Evolutionary conservation across 768 basidiomycete genomes (phyloP), one percentile per base, ranked within the genome.

Genomic region (Russula earlei): DNA sequence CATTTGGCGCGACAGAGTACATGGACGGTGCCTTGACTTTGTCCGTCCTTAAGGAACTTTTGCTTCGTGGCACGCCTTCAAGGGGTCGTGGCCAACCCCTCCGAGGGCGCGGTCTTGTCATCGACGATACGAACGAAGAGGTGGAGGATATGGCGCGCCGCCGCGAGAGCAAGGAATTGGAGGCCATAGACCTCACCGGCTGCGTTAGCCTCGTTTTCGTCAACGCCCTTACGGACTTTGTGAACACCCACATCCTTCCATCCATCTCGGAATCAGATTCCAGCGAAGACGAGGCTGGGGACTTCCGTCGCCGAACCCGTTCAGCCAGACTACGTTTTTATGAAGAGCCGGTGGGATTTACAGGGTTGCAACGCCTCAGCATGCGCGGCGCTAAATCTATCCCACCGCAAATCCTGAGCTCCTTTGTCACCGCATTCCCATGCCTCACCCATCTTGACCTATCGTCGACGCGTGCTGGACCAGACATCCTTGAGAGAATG

Each of bases 1-100:
- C 83, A 9, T 91, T 99, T 61, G 94, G 94, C n/a, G 93, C 91
- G 5, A 97, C 95, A 2, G 95, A 99, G 68, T 99, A 97, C 67
- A 97, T 99, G 90, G 95, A 99, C 62, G 85, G 89, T 4, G 85
- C 95, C 0, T 75, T 99, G 40, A 89, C 85, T 12, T 73, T 88
- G 15, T 76, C 84, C 0, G 93, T 98, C 17, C 73, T 99, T 11
- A 87, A 84, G 52, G 95, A 97, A 66, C 72, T 99, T 17, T 83
- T 99, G 64, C 81, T 98, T 58, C 84, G 95, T 27, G 94, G 95
- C 25, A 71, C 75, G 7, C 78, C 81, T 9, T 84, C 85, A 25
- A 80, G 83, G 40, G 81, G 81, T 0, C 76, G 86, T 12, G 83
- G 86, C 0, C 82, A 84, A 20, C 81, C 82, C 11, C 75, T 78